Evolutionary conservation across 2,329 filamentous ascomycete species (phyloP).

Genomic region (Ophioceras dolichostomum): DNA sequence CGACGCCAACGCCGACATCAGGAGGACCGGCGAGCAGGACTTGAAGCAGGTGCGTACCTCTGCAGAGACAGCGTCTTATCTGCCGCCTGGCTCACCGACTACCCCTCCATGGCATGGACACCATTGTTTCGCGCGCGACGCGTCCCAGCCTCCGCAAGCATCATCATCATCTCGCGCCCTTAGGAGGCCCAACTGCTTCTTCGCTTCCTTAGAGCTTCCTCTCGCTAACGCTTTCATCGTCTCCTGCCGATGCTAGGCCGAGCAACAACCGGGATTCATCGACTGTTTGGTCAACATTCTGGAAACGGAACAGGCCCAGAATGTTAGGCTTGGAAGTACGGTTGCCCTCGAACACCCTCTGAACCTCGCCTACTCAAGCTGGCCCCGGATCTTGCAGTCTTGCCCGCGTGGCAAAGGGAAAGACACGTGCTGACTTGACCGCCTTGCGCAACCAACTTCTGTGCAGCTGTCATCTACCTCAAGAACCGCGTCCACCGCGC

Average conservation of each 20-base stretch:
- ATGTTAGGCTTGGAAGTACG: conserved; percentile 81
- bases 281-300: conserved; percentile 85
- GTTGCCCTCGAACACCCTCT: conserved; percentile 7
- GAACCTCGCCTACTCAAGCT: no score
- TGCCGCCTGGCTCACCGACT: no score
- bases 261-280: conserved; percentile 80
- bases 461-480: conserved; percentile 81
- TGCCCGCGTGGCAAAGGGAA: no score
- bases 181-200: no score
- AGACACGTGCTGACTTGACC: conserved; percentile 6
- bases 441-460: not conserved
- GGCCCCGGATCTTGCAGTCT: no score
- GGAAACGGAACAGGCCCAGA: conserved; percentile 74
- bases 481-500: conserved; percentile 94
- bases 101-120: no score
- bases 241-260: conserved; percentile 47
- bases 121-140: no score
- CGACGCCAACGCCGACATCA: conserved; percentile 59
- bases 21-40: conserved; percentile 67
- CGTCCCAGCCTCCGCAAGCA: no score
- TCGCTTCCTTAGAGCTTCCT: no score
- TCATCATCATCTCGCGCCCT: no score
- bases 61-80: no score
- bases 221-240: conserved; percentile 3
- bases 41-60: conserved; percentile 70